Evolutionary conservation across 2,329 filamentous ascomycete species (phyloP), one percentile per base, ranked within the genome.

Genomic region (Trichoderma lentiforme): DNA sequence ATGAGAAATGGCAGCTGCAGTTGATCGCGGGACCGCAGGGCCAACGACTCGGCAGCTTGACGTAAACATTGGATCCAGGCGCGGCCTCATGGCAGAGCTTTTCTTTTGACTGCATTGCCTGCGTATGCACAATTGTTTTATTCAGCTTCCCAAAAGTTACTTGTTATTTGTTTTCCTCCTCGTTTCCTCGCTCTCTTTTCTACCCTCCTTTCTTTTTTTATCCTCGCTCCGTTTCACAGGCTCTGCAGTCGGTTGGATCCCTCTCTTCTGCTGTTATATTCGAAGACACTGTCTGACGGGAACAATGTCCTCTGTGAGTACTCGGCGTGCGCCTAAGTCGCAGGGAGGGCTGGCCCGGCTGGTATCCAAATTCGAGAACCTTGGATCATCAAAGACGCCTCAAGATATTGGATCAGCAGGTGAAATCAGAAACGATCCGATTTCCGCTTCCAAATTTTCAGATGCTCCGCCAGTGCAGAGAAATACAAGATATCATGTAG

Each of bases 291-390:
- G 2, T 32, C 21, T 39, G 28, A 12, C 26, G 47, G 12, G 4
- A 47, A 28, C 6, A 11, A 70, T 68, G 47, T 36, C 51, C 4
- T 12, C 34, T 34, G n/a, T 6, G 39, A n/a, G n/a, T 18, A 5
- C 56, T 66, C 71, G 65, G 21, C 53, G 56, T 62, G 28, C 30
- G 12, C 70, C 61, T 6, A 24, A n/a, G 32, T 69, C 64, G n/a
- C 63, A 34, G 5, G 73, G 74, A 14, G 75, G 70, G 12, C 72
- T 82, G 28, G 77, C 80, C 43, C 77, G 79, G 32, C 77, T 82
- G 18, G 76, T 82, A 0, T 80, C 79, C n/a, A 81, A 79, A 56
- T 82, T 81, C 47, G 81, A 82, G 73, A 73, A 74, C n/a, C 74
- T 80, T 4, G 79, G 80, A 62, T 74, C 74, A 7, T 62, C 74